Percentiles rank a stretch among this genome's conserved stretches.
Conservation (phyloP, 2,329 filamentous ascomycete species). For the Emmonsiellopsis sp. region DNA sequence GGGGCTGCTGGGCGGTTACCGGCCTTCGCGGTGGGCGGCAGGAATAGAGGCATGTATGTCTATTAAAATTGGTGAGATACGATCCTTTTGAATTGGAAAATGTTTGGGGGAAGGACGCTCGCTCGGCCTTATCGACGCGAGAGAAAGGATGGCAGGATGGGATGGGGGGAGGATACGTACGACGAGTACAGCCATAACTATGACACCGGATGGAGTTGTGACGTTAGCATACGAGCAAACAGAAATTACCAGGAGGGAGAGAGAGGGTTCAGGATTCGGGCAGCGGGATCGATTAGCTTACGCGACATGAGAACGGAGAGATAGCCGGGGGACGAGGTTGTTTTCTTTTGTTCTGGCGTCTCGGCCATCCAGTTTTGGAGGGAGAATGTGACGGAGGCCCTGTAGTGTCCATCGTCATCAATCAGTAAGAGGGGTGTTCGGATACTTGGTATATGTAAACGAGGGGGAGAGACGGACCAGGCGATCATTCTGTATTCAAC, state of each 20-base stretch:
- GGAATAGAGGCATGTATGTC: conserved; percentile 58
- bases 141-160: background rate
- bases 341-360: conserved; percentile 46
- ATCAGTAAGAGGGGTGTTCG: background rate
- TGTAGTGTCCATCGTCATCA: conserved; percentile 12
- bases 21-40: conserved; percentile 43
- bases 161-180: conserved; percentile 27
- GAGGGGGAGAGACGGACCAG: conserved; percentile 39
- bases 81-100: background rate
- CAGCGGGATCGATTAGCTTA: conserved; percentile 38
- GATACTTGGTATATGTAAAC: background rate
- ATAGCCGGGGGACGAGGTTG: conserved; percentile 58
- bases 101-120: background rate
- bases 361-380: conserved; percentile 42
- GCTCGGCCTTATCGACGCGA: background rate
- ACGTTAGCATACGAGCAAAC: background rate
- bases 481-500: conserved; percentile 48
- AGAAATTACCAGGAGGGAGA: conserved; percentile 3
- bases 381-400: conserved; percentile 40
- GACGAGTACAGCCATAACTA: conserved; percentile 52
- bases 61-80: conserved; percentile 19
- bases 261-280: background rate
- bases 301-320: conserved; percentile 72
- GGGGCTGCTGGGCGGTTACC: conserved; percentile 37
- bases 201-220: background rate